A percentile compares a stretch with the other conserved stretches of the same genome.
phyloP scores from a whole-genome alignment of 208 protist genomes.

The Naegleria fowleri region DNA sequence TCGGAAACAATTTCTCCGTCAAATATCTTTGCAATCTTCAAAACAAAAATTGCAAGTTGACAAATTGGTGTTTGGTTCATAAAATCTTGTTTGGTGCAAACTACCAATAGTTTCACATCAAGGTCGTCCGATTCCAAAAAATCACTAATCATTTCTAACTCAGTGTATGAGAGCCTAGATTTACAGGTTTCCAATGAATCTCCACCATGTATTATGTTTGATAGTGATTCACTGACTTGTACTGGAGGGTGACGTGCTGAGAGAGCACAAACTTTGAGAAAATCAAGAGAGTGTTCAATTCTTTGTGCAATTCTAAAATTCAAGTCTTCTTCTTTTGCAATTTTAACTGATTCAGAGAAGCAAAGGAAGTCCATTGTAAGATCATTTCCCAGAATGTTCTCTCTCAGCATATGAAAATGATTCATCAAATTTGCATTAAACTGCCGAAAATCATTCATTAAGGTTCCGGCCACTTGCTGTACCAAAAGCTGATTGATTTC shows the following conservation, averaged over 20 bases:
- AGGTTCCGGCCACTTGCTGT: too few relatives aligned
- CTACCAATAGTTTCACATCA: background rate
- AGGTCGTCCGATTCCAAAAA: background rate
- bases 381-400: background rate
- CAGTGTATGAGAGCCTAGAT: too few relatives aligned
- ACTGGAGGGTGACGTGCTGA: background rate
- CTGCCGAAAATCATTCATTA: too few relatives aligned
- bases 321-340: background rate
- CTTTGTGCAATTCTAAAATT: background rate
- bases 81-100: background rate
- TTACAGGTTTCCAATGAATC: background rate
- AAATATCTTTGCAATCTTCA: background rate
- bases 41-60: background rate
- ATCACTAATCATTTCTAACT: background rate
- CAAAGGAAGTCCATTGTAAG: background rate
- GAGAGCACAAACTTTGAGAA: background rate
- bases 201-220: background rate
- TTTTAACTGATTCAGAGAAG: background rate
- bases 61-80: background rate
- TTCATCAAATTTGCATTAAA: too few relatives aligned
- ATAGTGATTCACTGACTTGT: background rate
- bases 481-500: too few relatives aligned
- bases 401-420: too few relatives aligned
- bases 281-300: background rate
- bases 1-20: background rate